A percentile compares a stretch with the other conserved stretches of the same genome.
Conservation (phyloP, 345 rosid genomes). For the Abelmoschus esculentus region DNA sequence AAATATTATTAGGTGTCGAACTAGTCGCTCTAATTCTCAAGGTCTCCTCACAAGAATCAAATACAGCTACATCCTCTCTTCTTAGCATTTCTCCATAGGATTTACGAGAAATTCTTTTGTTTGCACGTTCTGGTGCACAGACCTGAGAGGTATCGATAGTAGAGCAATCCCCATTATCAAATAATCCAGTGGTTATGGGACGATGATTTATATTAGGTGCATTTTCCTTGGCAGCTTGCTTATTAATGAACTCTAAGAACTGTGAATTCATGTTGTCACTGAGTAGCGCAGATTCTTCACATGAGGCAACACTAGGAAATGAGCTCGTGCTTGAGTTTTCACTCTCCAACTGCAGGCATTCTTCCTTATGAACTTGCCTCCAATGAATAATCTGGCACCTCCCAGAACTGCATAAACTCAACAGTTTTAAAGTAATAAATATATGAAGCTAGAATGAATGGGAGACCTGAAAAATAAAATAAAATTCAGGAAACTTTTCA, state of each 20-base stretch:
- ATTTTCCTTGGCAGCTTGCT: constrained; percentile 27
- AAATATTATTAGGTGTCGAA: constrained; percentile 15
- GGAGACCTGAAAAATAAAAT: neutral
- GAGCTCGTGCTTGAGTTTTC: constrained; percentile 25
- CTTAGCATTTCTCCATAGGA: constrained; percentile 35
- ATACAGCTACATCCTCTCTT: constrained; percentile 22
- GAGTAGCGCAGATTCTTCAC: constrained; percentile 29
- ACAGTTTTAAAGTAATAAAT: constrained; percentile 9
- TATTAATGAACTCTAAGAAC: constrained; percentile 25
- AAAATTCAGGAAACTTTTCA: no score
- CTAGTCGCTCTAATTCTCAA: constrained; percentile 18
- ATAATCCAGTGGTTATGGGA: constrained; percentile 15
- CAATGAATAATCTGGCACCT: constrained; percentile 91
- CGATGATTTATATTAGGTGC: constrained; percentile 18
- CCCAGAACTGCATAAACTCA: constrained; percentile 56
- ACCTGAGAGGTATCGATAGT: constrained; percentile 32
- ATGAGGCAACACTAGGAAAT: constrained; percentile 25
- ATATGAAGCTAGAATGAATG: neutral
- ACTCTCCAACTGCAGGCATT: constrained; percentile 42
- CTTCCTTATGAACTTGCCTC: constrained; percentile 71
- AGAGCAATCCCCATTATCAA: constrained; percentile 20
- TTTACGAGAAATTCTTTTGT: constrained; percentile 32
- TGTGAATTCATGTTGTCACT: constrained; percentile 27
- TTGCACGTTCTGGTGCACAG: constrained; percentile 16
- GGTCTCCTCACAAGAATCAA: constrained; percentile 30